Percentiles rank a stretch among this genome's conserved stretches.
These are phyloP conservation scores for Mycena haematopus DNA, from an alignment of 768 basidiomycete genomes.

Conservation along the genomic window DNA sequence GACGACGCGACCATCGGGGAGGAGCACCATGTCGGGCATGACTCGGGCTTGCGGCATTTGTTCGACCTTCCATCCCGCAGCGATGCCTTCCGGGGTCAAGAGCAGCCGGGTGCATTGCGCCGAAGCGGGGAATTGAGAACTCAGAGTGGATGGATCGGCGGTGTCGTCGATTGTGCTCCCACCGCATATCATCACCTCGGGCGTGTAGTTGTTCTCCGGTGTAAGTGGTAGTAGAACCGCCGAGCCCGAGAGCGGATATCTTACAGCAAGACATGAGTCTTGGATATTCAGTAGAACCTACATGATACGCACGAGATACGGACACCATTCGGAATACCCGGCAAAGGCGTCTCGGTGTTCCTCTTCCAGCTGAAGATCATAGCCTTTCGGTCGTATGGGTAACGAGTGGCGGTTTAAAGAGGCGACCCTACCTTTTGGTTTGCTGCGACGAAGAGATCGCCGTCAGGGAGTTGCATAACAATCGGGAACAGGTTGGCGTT, in stretches of 20 bases:
- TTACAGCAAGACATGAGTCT: not conserved
- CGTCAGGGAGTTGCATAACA: not conserved
- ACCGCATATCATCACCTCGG: not conserved
- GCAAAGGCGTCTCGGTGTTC: not conserved
- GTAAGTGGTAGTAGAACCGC: not conserved
- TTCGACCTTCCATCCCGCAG: not conserved
- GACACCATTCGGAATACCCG: not conserved
- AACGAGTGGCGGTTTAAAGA: too few relatives aligned
- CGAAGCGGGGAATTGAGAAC: not conserved
- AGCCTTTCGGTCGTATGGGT: too few relatives aligned
- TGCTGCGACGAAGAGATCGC: not conserved
- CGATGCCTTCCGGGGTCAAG: not conserved
- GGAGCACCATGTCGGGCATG: not conserved
- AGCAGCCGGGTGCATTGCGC: not conserved
- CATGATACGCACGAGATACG: not conserved
- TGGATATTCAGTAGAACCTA: not conserved
- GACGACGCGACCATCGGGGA: not conserved
- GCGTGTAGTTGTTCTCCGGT: not conserved
- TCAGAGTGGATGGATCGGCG: not conserved
- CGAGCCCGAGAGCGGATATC: not conserved
- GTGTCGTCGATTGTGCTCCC: not conserved
- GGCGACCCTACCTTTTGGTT: too few relatives aligned
- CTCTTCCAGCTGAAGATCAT: not conserved
- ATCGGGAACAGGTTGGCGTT: not conserved
- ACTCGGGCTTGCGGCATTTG: not conserved